A percentile compares a stretch with the other conserved stretches of the same genome.
phyloP scores from a whole-genome alignment of 2,329 filamentous ascomycete genomes.

The Cordyceps pruinosa region DNA sequence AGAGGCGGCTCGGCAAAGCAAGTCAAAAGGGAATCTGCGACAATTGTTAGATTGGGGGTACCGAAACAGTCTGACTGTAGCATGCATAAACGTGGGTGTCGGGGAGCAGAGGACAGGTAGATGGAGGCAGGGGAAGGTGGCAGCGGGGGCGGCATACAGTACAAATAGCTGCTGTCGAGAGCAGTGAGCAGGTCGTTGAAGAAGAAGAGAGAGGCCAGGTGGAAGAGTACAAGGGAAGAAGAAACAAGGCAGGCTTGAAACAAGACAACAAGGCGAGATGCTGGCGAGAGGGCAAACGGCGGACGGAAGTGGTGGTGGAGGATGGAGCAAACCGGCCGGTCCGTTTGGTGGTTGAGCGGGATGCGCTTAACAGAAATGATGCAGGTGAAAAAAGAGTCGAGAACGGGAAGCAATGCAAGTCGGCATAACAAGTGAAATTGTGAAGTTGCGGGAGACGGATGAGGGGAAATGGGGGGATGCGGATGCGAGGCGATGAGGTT shows the following conservation, averaged over 20 bases:
- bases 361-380: background rate
- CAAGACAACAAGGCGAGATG: background rate
- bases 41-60: background rate
- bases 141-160: background rate
- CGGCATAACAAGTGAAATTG: background rate
- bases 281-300: background rate
- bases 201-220: background rate
- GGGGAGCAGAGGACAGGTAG: background rate
- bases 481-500: background rate
- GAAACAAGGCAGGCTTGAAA: background rate
- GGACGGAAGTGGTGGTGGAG: background rate
- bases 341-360: background rate
- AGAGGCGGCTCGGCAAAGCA: background rate
- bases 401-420: background rate
- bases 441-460: background rate
- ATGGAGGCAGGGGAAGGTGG: background rate
- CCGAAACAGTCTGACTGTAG: background rate
- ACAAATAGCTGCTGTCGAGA: background rate
- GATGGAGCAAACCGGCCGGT: slow-evolving; percentile 2
- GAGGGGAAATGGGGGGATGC: background rate
- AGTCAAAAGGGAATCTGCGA: slow-evolving; percentile 5
- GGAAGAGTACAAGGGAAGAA: background rate
- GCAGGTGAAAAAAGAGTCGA: background rate
- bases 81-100: background rate
- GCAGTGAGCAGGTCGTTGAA: background rate